Evolutionary conservation across 2,329 filamentous ascomycete species (phyloP).

Genomic region (Pseudopyricularia javanii): DNA sequence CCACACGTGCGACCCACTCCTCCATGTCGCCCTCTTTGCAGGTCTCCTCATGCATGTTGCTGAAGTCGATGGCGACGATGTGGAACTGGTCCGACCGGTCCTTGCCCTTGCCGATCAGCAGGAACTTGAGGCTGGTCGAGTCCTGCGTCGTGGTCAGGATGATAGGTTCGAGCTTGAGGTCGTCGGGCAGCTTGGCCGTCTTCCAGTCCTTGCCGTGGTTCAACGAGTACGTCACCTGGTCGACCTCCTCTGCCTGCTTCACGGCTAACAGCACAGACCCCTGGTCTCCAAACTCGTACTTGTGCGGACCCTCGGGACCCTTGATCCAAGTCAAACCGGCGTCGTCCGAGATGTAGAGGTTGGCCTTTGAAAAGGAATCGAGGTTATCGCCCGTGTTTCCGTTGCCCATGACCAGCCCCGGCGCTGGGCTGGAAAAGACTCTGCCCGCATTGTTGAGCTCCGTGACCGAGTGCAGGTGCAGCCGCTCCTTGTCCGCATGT

Average conservation of each 20-base stretch:
- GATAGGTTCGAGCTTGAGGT: conserved; percentile 54
- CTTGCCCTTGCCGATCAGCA: conserved; percentile 55
- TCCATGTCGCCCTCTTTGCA: conserved; percentile 75
- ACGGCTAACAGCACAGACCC: conserved; percentile 81
- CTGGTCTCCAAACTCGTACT: conserved; percentile 92
- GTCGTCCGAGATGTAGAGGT: conserved; percentile 82
- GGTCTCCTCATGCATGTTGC: conserved; percentile 63
- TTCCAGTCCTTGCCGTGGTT: conserved; percentile 84
- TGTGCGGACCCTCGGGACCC: conserved; percentile 69
- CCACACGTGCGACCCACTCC: conserved; percentile 73
- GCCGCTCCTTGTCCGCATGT: conserved; percentile 45
- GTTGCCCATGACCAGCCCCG: conserved; percentile 85
- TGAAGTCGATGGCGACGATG: conserved; percentile 73
- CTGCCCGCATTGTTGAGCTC: conserved; percentile 70
- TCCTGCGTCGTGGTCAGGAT: conserved; percentile 82
- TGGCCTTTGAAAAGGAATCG: conserved; percentile 57
- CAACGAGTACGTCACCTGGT: conserved; percentile 61
- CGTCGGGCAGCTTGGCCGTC: conserved; percentile 52
- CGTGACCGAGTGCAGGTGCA: conserved; percentile 90
- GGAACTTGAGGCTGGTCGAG: conserved; percentile 83
- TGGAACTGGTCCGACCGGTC: conserved; percentile 35
- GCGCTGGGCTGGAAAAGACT: conserved; percentile 87
- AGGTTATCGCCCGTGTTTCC: conserved; percentile 77
- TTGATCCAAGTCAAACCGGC: conserved; percentile 76
- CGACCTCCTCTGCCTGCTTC: conserved; percentile 53